Base-by-base conservation (phyloP, 129 eudicot genomes). In the Tagetes patula region DNA sequence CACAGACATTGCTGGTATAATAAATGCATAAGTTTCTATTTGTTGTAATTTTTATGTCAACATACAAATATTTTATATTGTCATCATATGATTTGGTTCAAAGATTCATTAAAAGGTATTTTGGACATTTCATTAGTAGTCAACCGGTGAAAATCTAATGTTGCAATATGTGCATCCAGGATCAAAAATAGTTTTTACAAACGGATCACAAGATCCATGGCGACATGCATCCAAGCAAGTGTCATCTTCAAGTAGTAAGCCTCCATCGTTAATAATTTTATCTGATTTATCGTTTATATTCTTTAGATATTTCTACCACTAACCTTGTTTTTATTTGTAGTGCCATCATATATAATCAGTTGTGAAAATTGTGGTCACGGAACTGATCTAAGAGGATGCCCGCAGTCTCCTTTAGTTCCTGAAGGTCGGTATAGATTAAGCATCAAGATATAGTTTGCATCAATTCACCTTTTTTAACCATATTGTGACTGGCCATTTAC, bases 171-270 rank as follows among this genome's bases (percentile, higher is more conserved):
- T 33, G 54, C 82, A 66, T 70, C 72, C 91, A 94, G 99, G 99
- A 71, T 81, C 97, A 54, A 90, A 88, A 68, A 88, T 94, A 72
- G 84, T 90, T 48, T 94, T 94, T 82, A 90, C 99, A 27, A 94
- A 94, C 82, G 99, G 99, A 81, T 94, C 99, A 76, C 99, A 94
- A 85, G 99, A 94, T 82, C 99, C 99, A 2, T 94, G 99, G 97
- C 90, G 97, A 47, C 99, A 79, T 86, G 99, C 99, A 78, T 94
- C 99, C 69, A 94, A 94, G 70, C 97, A 94, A 82, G 85, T 76
- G 10, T 88, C 99, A 61, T 90, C 99, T 61, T 83, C 89, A 62
- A 85, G 78, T 62, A 79, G 97, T 88, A 81, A 86, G 96, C 83
- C 67, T 41, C 42, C 13, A 32, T 71, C 65, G 58, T 1, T 48